A percentile compares a stretch with the other conserved stretches of the same genome.
Evolutionary conservation across 2,329 filamentous ascomycete genomes (phyloP).

Genomic region (Apiospora sp.): DNA sequence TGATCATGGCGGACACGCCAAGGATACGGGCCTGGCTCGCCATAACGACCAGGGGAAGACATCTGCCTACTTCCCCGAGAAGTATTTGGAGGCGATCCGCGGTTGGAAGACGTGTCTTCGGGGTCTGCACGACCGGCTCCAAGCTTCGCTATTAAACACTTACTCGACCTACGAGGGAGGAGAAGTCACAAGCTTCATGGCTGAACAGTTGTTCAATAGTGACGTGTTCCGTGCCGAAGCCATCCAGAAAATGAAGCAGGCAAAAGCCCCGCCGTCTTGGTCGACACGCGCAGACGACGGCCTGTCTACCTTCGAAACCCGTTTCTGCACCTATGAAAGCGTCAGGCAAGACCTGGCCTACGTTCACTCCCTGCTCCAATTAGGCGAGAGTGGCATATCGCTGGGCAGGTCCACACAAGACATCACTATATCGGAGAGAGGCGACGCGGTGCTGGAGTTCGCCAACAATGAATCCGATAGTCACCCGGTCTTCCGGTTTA

Average conservation of each 20-base stretch:
- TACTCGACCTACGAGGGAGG: constrained; percentile 55
- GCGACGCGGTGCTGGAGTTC: constrained; percentile 62
- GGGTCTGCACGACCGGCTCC: constrained; percentile 50
- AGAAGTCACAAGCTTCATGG: constrained; percentile 51
- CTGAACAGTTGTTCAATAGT: constrained; percentile 52
- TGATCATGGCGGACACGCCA: not conserved
- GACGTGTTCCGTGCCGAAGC: constrained; percentile 51
- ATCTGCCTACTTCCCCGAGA: constrained; percentile 37
- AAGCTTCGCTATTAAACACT: constrained; percentile 51
- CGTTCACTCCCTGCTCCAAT: constrained; percentile 49
- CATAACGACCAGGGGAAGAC: constrained; percentile 30
- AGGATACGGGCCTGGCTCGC: not conserved
- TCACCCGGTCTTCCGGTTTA: constrained; percentile 54
- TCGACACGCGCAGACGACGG: constrained; percentile 55
- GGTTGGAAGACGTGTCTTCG: constrained; percentile 56
- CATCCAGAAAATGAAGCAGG: constrained; percentile 55
- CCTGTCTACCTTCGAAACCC: constrained; percentile 54
- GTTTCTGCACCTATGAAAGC: constrained; percentile 56
- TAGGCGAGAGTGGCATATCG: constrained; percentile 50
- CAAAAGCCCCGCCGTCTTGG: constrained; percentile 41
- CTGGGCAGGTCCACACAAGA: constrained; percentile 51
- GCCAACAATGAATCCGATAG: constrained; percentile 49
- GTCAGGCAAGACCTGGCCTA: constrained; percentile 52
- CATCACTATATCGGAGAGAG: constrained; percentile 51
- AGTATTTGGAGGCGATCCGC: constrained; percentile 49